Evolutionary conservation across 495 filamentous ascomycete genomes (phyloP).

Genomic region (Podospora pseudocomata): DNA sequence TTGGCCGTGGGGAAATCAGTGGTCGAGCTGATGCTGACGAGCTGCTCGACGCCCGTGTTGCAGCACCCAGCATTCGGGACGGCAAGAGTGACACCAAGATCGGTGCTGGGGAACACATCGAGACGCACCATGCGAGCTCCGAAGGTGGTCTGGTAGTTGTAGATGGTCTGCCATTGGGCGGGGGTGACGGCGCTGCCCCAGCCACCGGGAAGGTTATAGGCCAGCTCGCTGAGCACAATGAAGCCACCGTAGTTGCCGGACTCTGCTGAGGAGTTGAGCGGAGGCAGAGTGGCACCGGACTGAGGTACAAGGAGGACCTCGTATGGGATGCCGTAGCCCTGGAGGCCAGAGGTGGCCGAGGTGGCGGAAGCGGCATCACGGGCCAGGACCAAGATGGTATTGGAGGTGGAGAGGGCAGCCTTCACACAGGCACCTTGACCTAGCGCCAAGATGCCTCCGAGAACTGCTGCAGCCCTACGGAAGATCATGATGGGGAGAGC

Average conservation of each 20-base stretch:
- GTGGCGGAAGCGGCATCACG: constrained; percentile 45
- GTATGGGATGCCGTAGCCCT: constrained; percentile 60
- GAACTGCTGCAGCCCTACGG: neutral
- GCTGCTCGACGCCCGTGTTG: constrained; percentile 48
- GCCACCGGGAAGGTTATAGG: constrained; percentile 50
- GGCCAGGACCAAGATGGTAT: constrained; percentile 58
- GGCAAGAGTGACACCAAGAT: constrained; percentile 21
- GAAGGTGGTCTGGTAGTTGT: constrained; percentile 55
- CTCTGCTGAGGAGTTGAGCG: constrained; percentile 40
- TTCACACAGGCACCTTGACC: neutral
- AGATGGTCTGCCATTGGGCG: constrained; percentile 55
- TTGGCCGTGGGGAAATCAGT: constrained; percentile 51
- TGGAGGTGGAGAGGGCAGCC: constrained; percentile 26
- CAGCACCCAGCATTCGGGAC: constrained; percentile 34
- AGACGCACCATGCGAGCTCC: constrained; percentile 61
- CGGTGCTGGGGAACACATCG: constrained; percentile 52
- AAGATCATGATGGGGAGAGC: constrained; percentile 11
- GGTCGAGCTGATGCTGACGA: constrained; percentile 47
- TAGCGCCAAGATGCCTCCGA: constrained; percentile 10
- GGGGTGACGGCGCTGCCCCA: constrained; percentile 54
- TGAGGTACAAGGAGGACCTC: constrained; percentile 53
- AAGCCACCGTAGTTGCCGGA: constrained; percentile 58
- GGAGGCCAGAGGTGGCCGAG: constrained; percentile 52
- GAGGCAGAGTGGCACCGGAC: constrained; percentile 47
- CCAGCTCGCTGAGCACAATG: constrained; percentile 53